Base-by-base conservation (phyloP, 2,329 filamentous ascomycete genomes). In the Daldinia sp. region DNA sequence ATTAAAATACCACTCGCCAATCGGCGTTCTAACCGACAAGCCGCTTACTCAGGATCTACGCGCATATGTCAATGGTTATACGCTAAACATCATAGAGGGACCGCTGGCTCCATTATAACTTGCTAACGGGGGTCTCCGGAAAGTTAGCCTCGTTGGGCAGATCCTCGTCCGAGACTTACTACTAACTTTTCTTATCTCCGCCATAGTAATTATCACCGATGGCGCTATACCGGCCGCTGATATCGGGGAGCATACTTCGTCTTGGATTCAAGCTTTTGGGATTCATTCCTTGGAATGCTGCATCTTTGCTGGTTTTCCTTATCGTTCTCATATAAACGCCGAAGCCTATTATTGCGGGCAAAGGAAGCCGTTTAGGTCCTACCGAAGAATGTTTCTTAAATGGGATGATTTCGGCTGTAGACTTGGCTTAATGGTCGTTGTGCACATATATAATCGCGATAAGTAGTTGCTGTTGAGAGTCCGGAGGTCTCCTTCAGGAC, bases 151-250 rank as follows among this genome's bases (percentile, higher is more conserved):
- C 5, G 2, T 30, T 30, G 13, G 26, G 23, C n/a, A 10, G 10
- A 48, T 50, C 5, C 4, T 28, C 4, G 20, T 7, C 23, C 12
- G 23, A 15, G 4, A 3, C 6, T 46, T 26, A 26, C 30, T 50
- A 30, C 23, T 33, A 50, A 50, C 10, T 7, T 23, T 30, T 18
- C 26, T 51, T 51, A 51, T 18, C 46, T 33, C 46, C 46, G 46
- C 46, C 33, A 35, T 35, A 9, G 33, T 33, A 51, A 23, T 23
- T 51, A 51, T 51, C 46, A 33, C 46, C 46, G 46, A 51, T 50
- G 26, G 26, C 42, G 6, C 10, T 7, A 50, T 9, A 30, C 26
- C 23, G 1, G 2, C 26, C 15, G 12, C 7, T 18, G 6, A 50
- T 18, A 30, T 33, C 26, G 46, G 15, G 26, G 46, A 30, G n/a